A percentile compares a stretch with the other conserved stretches of the same genome.
Evolutionary conservation across 2,329 filamentous ascomycete genomes (phyloP).

Genomic region (Sporothrix brunneoviolacea): DNA sequence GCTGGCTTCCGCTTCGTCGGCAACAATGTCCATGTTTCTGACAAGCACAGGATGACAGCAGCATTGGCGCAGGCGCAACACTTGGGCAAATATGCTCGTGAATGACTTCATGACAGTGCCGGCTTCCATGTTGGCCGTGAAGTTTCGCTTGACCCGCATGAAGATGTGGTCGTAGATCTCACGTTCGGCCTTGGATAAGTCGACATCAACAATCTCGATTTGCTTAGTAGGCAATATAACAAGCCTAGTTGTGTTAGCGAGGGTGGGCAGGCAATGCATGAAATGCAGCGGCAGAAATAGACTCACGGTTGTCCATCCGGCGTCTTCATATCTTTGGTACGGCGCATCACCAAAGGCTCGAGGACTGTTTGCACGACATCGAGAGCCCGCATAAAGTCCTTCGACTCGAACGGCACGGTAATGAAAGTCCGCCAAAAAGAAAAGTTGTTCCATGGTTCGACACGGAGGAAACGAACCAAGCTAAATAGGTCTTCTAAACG

Average conservation of each 20-base stretch:
- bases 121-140: constrained; percentile 79
- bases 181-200: constrained; percentile 75
- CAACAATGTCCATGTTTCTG: constrained; percentile 73
- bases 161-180: constrained; percentile 93
- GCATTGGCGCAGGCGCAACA: constrained; percentile 82
- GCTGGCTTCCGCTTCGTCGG: constrained; percentile 80
- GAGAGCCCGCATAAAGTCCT: constrained; percentile 85
- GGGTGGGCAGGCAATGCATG: too few relatives aligned
- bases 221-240: constrained; percentile 76
- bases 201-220: constrained; percentile 79
- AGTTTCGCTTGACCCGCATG: constrained; percentile 71
- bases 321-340: constrained; percentile 98
- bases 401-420: constrained; percentile 92
- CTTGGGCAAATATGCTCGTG: constrained; percentile 95
- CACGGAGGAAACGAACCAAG: constrained; percentile 81
- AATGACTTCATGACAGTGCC: constrained; percentile 93
- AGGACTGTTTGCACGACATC: constrained; percentile 96
- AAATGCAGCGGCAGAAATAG: neutral
- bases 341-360: constrained; percentile 87
- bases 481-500: constrained; percentile 91
- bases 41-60: constrained; percentile 92
- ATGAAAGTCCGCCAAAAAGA: constrained; percentile 99
- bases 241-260: constrained; percentile 35
- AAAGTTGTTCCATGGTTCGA: constrained; percentile 98
- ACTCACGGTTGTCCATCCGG: constrained; percentile 59